Conservation (phyloP, 257 asterid species). For the Henckelia pumila region DNA sequence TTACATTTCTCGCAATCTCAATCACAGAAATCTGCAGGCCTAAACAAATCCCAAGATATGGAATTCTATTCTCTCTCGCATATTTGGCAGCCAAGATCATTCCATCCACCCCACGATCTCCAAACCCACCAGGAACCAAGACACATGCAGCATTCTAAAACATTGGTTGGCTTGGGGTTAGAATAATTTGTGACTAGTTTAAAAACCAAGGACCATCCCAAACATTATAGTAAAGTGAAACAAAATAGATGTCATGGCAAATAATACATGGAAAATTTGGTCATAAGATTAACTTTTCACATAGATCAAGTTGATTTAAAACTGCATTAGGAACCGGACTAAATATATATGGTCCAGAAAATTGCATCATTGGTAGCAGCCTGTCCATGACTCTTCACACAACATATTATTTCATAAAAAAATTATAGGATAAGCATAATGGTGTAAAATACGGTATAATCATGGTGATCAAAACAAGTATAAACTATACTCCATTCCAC, state of each 20-base stretch:
- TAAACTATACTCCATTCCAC: not conserved
- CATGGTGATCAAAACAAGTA: not conserved
- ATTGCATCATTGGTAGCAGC: not conserved
- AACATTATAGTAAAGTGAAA: not conserved
- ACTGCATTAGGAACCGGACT: conserved; percentile 1
- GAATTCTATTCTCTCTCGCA: conserved; percentile 82
- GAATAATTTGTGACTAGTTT: conserved; percentile 14
- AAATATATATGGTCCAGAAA: conserved; percentile 2
- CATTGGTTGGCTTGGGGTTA: conserved; percentile 15
- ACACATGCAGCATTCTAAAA: conserved; percentile 82
- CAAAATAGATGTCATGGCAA: not conserved
- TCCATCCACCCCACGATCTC: conserved; percentile 95
- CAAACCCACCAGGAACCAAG: conserved; percentile 99
- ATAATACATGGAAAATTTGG: not conserved
- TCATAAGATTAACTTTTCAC: not conserved
- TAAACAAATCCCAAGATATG: conserved; percentile 95
- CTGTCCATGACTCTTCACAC: not conserved
- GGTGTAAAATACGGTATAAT: not conserved
- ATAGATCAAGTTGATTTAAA: not conserved
- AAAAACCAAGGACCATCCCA: not conserved
- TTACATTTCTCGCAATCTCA: conserved; percentile 88
- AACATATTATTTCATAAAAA: not conserved
- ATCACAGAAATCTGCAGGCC: conserved; percentile 98
- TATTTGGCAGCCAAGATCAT: conserved; percentile 97
- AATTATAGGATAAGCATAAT: not conserved